Evolutionary conservation across 2,329 filamentous ascomycete genomes (phyloP), one percentile per base, ranked within the genome.

Genomic region (Phialocephala subalpina): DNA sequence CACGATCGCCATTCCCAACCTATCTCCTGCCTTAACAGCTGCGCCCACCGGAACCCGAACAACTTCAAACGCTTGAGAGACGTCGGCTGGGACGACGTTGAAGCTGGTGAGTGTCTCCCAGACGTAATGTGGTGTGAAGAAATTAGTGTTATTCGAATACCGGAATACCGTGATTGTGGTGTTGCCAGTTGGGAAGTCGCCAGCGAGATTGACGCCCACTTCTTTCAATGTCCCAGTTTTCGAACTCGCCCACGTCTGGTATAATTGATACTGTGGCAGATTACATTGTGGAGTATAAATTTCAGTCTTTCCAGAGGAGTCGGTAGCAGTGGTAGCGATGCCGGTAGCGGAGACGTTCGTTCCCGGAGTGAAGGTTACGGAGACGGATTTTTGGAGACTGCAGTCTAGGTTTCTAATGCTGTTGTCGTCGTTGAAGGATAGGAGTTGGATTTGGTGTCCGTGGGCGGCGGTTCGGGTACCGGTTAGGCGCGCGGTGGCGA

Each of bases 61-160:
- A 9, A 66, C 64, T 14, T 63, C 22, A 11, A 71, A 62, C 9
- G 68, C 60, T 14, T 64, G 27, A 1, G 63, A 62, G 3, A 72
- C 33, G 2, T 65, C 35, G 0, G 45, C 9, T 1, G 68, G 65
- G 4, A 47, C 38, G 11, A 72, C 36, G 16, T 53, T 53, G 11
- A 56, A 56, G 0, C 67, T 68, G 1, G 70, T 63, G 1, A 74
- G 58, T 11, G 70, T 70, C 53, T 72, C 70, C 70, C 71, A 73
- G 11, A 67, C 29, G 27, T 68, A 74, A 27, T 65, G 65, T 1
- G 72, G 66, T 1, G 73, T 70, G 57, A 70, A 66, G 52, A 73
- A 70, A 16, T 69, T 64, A 0, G 62, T 70, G 25, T 70, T 67
- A 45, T 70, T 69, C 20, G 63, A 27, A 58, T 69, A 73, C 1